A percentile compares a stretch with the other conserved stretches of the same genome.
phyloP scores from a whole-genome alignment of 148 eudicot genomes.

The Talinum fruticosum region DNA sequence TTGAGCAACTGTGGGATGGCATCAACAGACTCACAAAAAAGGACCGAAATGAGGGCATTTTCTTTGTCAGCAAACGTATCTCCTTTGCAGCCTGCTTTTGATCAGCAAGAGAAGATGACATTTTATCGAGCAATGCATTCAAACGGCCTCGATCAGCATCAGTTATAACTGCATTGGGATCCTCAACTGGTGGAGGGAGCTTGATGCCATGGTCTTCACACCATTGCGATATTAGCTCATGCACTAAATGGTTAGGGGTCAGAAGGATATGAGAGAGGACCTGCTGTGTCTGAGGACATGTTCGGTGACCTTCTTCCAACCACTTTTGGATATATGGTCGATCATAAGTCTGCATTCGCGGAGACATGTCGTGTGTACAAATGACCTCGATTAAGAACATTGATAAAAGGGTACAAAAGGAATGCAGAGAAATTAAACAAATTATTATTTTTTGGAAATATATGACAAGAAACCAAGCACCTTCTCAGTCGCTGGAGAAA shows the following conservation, averaged over 20 bases:
- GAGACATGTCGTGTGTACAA: not conserved
- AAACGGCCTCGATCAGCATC: constrained; percentile 49
- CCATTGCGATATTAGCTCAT: constrained; percentile 65
- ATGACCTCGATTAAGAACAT: not conserved
- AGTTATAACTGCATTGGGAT: constrained; percentile 34
- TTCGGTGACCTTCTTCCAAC: constrained; percentile 56
- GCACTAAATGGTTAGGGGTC: constrained; percentile 61
- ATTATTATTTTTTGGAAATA: too few relatives aligned
- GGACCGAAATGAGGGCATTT: constrained; percentile 36
- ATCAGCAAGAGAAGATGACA: constrained; percentile 52
- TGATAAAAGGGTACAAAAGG: not conserved
- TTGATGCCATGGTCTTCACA: constrained; percentile 50
- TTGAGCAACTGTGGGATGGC: constrained; percentile 38
- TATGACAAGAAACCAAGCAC: too few relatives aligned
- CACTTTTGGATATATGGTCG: constrained; percentile 66
- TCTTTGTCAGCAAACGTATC: constrained; percentile 42
- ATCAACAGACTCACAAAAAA: constrained; percentile 32
- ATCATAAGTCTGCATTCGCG: constrained; percentile 66
- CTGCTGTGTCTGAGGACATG: constrained; percentile 70
- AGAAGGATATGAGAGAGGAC: constrained; percentile 58
- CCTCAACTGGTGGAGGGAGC: constrained; percentile 39
- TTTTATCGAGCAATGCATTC: constrained; percentile 40
- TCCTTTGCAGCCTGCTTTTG: constrained; percentile 64
- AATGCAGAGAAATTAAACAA: not conserved
- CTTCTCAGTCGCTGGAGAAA: not conserved